These are phyloP conservation scores for Ogataea nakhonphanomensis DNA, from an alignment of 805 yeast species.

Conservation along the genomic window DNA sequence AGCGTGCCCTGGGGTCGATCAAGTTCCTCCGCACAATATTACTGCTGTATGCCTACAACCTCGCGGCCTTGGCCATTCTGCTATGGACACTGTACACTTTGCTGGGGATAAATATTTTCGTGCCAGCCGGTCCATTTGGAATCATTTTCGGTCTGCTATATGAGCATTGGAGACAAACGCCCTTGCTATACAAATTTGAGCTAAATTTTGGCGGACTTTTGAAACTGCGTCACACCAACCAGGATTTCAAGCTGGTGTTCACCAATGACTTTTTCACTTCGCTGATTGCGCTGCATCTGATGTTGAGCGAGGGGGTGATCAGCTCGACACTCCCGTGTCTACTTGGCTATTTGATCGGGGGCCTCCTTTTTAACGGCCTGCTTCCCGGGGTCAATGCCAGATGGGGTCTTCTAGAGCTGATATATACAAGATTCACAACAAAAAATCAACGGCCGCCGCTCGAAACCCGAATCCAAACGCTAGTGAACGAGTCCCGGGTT, in stretches of 20 bases:
- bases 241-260: constrained; percentile 21
- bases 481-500: constrained; percentile 8
- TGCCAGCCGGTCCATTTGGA: constrained; percentile 44
- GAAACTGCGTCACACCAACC: constrained; percentile 15
- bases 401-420: constrained; percentile 15
- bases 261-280: constrained; percentile 35
- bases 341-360: constrained; percentile 43
- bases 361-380: constrained; percentile 40
- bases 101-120: constrained; percentile 39
- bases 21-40: constrained; percentile 47
- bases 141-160: constrained; percentile 37
- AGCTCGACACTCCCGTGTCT: constrained; percentile 38
- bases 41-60: constrained; percentile 46
- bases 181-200: constrained; percentile 38
- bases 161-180: constrained; percentile 39
- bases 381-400: constrained; percentile 40
- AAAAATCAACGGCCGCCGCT: constrained; percentile 7
- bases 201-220: constrained; percentile 31
- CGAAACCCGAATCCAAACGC: constrained; percentile 13
- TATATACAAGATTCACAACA: constrained; percentile 16
- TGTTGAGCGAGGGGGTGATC: constrained; percentile 42
- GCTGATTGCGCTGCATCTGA: constrained; percentile 32
- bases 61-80: constrained; percentile 35
- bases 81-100: constrained; percentile 30
- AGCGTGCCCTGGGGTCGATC: constrained; percentile 54